A percentile compares a stretch with the other conserved stretches of the same genome.
Evolutionary conservation across 2,329 filamentous ascomycete species (phyloP).

Genomic region (Rugonectria rugulosa): DNA sequence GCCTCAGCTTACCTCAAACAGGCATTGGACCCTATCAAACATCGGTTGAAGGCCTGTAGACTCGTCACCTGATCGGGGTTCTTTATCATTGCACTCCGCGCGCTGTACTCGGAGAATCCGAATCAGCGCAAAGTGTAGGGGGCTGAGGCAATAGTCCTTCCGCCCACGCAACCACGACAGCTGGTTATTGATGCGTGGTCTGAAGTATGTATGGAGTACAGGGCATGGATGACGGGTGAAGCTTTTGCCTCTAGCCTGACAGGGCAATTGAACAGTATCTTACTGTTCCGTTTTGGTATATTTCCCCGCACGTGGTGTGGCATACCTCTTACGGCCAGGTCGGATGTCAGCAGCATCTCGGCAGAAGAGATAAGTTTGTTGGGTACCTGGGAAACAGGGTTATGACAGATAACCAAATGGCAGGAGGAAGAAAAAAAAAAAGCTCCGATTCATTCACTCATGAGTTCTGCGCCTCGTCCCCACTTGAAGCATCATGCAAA

Average conservation of each 20-base stretch:
- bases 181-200: not conserved
- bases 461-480: slow-evolving; percentile 8
- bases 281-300: slow-evolving; percentile 8
- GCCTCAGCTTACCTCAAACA: slow-evolving; percentile 4
- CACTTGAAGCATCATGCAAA: slow-evolving; percentile 1
- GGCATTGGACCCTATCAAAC: not conserved
- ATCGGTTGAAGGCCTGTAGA: not conserved
- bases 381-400: no score
- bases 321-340: slow-evolving; percentile 5
- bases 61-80: not conserved
- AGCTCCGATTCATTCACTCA: not conserved
- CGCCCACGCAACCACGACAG: not conserved
- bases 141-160: not conserved
- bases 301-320: slow-evolving; percentile 2
- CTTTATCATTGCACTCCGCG: not conserved
- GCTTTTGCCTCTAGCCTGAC: not conserved
- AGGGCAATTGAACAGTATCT: not conserved
- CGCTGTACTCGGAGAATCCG: not conserved
- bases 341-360: not conserved
- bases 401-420: not conserved
- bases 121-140: not conserved
- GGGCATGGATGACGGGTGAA: not conserved
- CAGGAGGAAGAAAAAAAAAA: not conserved
- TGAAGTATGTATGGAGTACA: not conserved
- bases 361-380: no score